Base-by-base conservation (phyloP, 345 rosid species). In the Cardamine occulta region DNA sequence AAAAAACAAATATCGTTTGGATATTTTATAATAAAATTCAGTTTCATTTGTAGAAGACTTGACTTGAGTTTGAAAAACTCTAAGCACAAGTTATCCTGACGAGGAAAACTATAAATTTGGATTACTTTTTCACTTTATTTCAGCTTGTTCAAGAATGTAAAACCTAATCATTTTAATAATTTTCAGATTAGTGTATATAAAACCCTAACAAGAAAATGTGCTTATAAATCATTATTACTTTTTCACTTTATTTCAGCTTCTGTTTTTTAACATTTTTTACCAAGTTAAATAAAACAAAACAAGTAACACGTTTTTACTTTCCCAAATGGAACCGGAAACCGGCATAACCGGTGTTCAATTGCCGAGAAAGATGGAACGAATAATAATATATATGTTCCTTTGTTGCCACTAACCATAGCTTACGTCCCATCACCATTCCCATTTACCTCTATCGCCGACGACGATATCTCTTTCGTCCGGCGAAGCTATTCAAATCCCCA, bases 311-410 rank as follows among this genome's bases (percentile, higher is more conserved):
- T 70, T 77, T 61, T 42, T 9, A 19, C 35, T 42, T 15, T 7
- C 49, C 19, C 49, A 45, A 45, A 15, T 45, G 53, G 35, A 65
- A 72, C 68, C 56, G 81, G 81, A 8, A 15, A 78, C 81, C 24
- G 77, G 40, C 49, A 60, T 3, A 67, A 73, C 69, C 78, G 74
- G 81, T 73, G 12, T 58, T 60, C 35, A 73, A 59, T 52, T 49
- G 64, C 68, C 65, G 74, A 60, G 68, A 78, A 72, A 82, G 75
- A 77, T 61, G 82, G 85, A 83, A 54, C 51, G 72, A 77, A 65
- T 70, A 71, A 63, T 44, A 70, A 70, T 74, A 2, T 79, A 77
- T 77, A 84, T 80, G 79, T 78, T 77, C 81, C 74, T 21, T 34
- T 61, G 68, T 69, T 66, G 81, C 82, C 82, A 74, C 77, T 68